These are phyloP conservation scores for Peniophora sp. DNA, from an alignment of 1,284 basidiomycete genomes.

Conservation along the genomic window DNA sequence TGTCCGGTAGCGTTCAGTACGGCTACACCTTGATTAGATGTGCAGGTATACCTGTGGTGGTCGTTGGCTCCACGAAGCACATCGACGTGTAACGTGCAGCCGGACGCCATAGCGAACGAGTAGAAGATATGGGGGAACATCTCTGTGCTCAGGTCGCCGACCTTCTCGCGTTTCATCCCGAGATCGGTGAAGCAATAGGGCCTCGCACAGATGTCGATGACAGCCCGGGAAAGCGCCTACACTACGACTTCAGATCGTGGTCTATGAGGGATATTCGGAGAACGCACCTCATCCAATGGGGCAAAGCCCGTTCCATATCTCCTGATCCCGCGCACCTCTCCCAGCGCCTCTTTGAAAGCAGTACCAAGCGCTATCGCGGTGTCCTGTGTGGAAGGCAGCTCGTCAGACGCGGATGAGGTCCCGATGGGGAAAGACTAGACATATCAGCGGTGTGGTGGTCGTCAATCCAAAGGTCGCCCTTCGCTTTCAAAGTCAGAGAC, in stretches of 20 bases:
- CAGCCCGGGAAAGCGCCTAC: conserved; percentile 88
- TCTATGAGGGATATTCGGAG: conserved; percentile 2
- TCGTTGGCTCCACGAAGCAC: conserved; percentile 94
- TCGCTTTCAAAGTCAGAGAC: conserved; percentile 84
- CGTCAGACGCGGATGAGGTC: conserved; percentile 7
- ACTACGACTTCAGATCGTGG: conserved; percentile 1
- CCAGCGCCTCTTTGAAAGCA: conserved; percentile 93
- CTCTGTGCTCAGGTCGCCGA: conserved; percentile 94
- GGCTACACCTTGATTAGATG: not conserved
- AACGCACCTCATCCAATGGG: conserved; percentile 87
- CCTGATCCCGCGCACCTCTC: conserved; percentile 90
- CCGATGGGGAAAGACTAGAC: conserved; percentile 21
- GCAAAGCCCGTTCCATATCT: conserved; percentile 97
- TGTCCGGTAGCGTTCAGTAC: conserved; percentile 22
- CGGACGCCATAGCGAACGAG: conserved; percentile 87
- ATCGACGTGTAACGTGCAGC: conserved; percentile 88
- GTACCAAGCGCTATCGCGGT: conserved; percentile 88
- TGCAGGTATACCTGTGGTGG: conserved; percentile 73
- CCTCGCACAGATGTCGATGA: conserved; percentile 96
- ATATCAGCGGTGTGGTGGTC: conserved; percentile 98
- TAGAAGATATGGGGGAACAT: conserved; percentile 97
- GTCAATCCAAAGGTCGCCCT: conserved; percentile 96
- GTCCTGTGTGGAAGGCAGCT: conserved; percentile 58
- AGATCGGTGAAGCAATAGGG: conserved; percentile 94
- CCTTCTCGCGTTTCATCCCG: conserved; percentile 88